A percentile compares a stretch with the other conserved stretches of the same genome.
These are phyloP conservation scores for Russula griseocarnosa DNA, from an alignment of 768 basidiomycete species.

Conservation along the genomic window DNA sequence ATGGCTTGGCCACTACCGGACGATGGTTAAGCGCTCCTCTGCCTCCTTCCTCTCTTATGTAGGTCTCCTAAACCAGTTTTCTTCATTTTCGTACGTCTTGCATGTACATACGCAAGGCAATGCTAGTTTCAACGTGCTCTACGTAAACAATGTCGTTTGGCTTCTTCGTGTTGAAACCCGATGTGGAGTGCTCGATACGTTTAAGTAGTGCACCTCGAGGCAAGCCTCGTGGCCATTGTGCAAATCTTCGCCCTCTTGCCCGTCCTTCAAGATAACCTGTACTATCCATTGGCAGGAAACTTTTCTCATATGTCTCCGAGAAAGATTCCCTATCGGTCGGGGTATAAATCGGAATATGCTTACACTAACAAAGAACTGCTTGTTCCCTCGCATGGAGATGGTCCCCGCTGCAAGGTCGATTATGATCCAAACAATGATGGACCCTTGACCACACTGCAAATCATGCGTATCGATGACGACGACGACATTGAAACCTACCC, in stretches of 20 bases:
- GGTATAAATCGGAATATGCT: background rate
- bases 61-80: slow-evolving; percentile 5
- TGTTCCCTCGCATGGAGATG: background rate
- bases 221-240: slow-evolving; percentile 3
- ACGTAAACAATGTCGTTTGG: slow-evolving; percentile 6
- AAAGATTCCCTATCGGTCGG: background rate
- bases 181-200: background rate
- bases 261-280: background rate
- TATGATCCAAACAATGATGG: slow-evolving; percentile 1
- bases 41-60: slow-evolving; percentile 19
- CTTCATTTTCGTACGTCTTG: slow-evolving; percentile 15
- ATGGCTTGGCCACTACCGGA: slow-evolving; percentile 9
- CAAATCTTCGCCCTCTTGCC: background rate
- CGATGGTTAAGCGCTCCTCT: slow-evolving; percentile 21
- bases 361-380: background rate
- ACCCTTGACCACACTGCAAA: slow-evolving; percentile 12
- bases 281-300: background rate
- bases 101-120: slow-evolving; percentile 4
- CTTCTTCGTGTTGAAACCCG: background rate
- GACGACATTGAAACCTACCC: background rate
- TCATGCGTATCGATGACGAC: background rate
- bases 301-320: background rate
- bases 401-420: slow-evolving; percentile 17
- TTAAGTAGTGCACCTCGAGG: slow-evolving; percentile 4
- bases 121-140: slow-evolving; percentile 6